phyloP scores from a whole-genome alignment of 352 stramenopile species.

The Pythium phragmiticola region DNA sequence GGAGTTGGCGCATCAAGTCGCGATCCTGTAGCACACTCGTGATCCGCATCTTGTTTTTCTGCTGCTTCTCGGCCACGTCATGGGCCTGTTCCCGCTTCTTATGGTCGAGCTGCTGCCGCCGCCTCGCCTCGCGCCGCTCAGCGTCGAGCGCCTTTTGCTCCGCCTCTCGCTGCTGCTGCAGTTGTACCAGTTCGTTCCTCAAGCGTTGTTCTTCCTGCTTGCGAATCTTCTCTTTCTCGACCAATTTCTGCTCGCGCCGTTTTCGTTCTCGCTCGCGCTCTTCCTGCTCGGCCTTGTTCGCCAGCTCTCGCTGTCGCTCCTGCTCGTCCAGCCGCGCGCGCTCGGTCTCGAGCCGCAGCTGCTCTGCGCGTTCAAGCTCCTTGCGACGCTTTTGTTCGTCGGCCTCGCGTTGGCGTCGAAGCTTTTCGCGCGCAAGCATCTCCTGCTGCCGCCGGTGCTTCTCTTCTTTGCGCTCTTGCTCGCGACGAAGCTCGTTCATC shows the following conservation, averaged over 20 bases:
- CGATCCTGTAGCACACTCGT: conserved; percentile 60
- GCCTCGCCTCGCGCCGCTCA: conserved; percentile 39
- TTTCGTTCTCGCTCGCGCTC: conserved; percentile 56
- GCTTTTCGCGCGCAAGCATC: conserved; percentile 36
- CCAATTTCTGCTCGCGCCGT: conserved; percentile 39
- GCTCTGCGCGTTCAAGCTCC: conserved; percentile 57
- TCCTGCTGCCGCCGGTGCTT: conserved; percentile 53
- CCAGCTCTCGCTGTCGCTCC: conserved; percentile 42
- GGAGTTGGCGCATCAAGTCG: conserved; percentile 43
- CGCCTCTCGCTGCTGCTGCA: conserved; percentile 46
- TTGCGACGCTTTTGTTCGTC: conserved; percentile 49
- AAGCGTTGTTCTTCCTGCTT: conserved; percentile 57
- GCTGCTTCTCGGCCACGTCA: conserved; percentile 56
- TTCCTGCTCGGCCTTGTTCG: conserved; percentile 43
- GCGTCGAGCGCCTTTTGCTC: conserved; percentile 48
- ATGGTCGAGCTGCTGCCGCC: conserved; percentile 45
- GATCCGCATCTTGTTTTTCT: conserved; percentile 67
- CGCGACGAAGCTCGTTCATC: conserved; percentile 50
- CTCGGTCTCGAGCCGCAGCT: conserved; percentile 50
- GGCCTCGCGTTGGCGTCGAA: conserved; percentile 41
- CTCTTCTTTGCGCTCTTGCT: conserved; percentile 50
- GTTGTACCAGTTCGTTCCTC: conserved; percentile 45
- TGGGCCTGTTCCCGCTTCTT: conserved; percentile 43
- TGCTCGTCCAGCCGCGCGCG: conserved; percentile 36
- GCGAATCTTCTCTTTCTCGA: conserved; percentile 49